phyloP scores from a whole-genome alignment of 805 yeast genomes.

The Pichia thaimueangensis region DNA sequence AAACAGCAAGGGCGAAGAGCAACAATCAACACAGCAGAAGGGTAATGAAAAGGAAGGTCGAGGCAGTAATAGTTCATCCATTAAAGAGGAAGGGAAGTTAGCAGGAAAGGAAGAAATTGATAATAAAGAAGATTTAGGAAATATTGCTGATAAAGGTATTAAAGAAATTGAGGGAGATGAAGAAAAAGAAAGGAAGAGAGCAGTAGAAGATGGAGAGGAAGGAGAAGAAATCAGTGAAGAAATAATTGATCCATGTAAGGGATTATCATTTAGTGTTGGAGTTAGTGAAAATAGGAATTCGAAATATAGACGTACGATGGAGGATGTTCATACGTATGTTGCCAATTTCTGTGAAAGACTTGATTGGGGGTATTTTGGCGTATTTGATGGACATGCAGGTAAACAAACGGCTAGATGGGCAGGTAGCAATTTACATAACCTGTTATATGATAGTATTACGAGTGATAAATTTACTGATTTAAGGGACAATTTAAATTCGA shows the following conservation, averaged over 20 bases:
- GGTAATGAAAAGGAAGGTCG: neutral
- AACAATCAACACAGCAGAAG: neutral
- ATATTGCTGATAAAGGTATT: neutral
- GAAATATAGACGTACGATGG: conserved; percentile 84
- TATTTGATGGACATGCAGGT: conserved; percentile 98
- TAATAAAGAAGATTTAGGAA: neutral
- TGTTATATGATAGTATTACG: conserved; percentile 54
- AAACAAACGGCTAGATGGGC: conserved; percentile 91
- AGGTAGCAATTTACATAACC: conserved; percentile 73
- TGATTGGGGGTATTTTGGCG: conserved; percentile 93
- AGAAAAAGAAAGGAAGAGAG: conserved; percentile 7
- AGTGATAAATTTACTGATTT: conserved; percentile 44
- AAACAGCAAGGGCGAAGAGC: conserved; percentile 1
- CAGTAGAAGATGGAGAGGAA: neutral
- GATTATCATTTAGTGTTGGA: conserved; percentile 75
- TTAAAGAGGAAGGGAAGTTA: conserved; percentile 3
- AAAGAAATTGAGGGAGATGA: conserved; percentile 2
- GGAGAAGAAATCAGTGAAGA: neutral
- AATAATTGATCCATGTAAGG: conserved; percentile 37
- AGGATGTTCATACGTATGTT: conserved; percentile 89
- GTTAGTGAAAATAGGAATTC: conserved; percentile 86
- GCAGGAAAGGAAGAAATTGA: conserved; percentile 6
- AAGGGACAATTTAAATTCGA: conserved; percentile 56
- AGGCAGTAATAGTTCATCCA: too few relatives aligned
- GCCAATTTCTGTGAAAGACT: conserved; percentile 86